Evolutionary conservation across 1,284 basidiomycete species (phyloP), one percentile per base, ranked within the genome.

Genomic region (Ustilago trichophora): DNA sequence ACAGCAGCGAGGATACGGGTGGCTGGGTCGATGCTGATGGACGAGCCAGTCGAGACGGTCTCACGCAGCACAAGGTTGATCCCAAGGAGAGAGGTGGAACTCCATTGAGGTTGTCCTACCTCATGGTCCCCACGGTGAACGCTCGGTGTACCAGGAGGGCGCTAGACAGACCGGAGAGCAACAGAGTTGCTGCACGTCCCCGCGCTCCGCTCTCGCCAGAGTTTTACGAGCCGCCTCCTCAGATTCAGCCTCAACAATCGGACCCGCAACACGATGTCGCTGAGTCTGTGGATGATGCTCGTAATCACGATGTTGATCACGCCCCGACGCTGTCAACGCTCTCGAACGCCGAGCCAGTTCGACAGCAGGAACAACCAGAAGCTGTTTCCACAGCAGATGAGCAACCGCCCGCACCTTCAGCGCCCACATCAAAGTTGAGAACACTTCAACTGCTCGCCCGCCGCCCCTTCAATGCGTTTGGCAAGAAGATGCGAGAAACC

Each of bases 401-500:
- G 6, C 8, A 13, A 3, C 18, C 29, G n/a, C 11, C 53, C 27
- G n/a, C 29, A 6, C 29, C n/a, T n/a, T n/a, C n/a, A n/a, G n/a
- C 49, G 1, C 36, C 35, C 2, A 26, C 33, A 4, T 44, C 54
- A 9, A 64, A 64, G 41, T 54, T 64, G 45, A 64, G 57, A 24
- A 57, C 60, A 3, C 53, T 64, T 3, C 60, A 64, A 33, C 36
- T 64, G 9, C 50, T 64, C 1, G 60, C 60, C 2, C 34, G 60
- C 25, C 60, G 53, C 0, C 60, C 60, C 11, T 64, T 57, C 41
- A 44, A 43, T 19, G 60, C 60, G 0, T 57, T 64, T n/a, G 54
- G 60, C 16, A 57, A 48, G 25, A 64, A 57, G 33, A 45, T 64
- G 36, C 44, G 60, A 10, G 49, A 44, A n/a, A 64, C 51, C 45